Conservation (phyloP, 2,329 filamentous ascomycete genomes). For the Teratosphaeria viscida region DNA sequence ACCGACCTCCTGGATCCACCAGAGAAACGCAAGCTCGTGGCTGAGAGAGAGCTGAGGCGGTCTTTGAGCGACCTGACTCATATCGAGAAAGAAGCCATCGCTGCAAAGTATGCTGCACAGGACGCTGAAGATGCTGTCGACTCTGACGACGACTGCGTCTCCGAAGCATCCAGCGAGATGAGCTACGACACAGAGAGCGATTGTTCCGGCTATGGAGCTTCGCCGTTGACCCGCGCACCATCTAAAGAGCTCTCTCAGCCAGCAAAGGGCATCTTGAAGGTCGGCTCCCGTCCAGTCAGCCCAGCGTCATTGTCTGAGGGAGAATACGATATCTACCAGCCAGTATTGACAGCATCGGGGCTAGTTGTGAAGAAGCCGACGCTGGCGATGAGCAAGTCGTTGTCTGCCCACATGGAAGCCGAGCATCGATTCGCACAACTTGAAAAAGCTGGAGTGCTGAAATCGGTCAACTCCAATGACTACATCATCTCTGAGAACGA, state of each 20-base stretch:
- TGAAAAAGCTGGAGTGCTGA: neutral
- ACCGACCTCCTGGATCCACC: neutral
- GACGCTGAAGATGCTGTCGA: slow-evolving; percentile 9
- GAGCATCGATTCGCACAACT: neutral
- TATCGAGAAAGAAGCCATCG: neutral
- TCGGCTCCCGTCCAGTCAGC: neutral
- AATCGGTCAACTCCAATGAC: neutral
- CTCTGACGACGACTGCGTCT: slow-evolving; percentile 6
- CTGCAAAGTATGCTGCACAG: neutral
- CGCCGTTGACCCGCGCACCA: neutral
- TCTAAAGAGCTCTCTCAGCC: slow-evolving; percentile 5
- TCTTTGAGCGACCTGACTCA: neutral
- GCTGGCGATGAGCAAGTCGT: neutral
- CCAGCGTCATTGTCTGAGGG: neutral
- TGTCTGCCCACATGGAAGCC: neutral
- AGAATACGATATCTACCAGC: neutral
- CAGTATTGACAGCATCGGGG: neutral
- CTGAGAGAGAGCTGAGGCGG: neutral
- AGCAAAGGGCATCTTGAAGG: slow-evolving; percentile 11
- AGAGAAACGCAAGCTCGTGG: neutral
- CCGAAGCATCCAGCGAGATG: slow-evolving; percentile 6
- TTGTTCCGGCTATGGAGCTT: neutral
- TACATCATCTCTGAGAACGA: neutral
- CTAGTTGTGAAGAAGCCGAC: neutral
- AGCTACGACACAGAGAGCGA: neutral